Evolutionary conservation across 208 protist genomes (phyloP).

Genomic region (Angomonas deanei): DNA sequence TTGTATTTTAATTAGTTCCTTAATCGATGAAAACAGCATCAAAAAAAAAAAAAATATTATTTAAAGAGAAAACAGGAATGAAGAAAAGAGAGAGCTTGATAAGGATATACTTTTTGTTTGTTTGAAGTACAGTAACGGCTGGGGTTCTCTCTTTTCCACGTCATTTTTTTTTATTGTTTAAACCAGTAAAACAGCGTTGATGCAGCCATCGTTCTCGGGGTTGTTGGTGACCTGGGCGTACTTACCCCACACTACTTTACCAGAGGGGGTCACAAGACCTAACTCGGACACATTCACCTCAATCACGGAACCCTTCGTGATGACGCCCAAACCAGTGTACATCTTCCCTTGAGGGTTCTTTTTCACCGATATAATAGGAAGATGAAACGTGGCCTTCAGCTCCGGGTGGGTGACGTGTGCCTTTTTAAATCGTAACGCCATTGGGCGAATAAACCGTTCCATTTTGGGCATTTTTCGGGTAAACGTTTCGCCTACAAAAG

Average conservation of each 20-base stretch:
- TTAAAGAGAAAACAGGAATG: too few species aligned
- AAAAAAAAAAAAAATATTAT: too few species aligned
- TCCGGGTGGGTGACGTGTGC: conserved; percentile 99
- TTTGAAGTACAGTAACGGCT: too few species aligned
- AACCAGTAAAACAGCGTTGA: conserved; percentile 99
- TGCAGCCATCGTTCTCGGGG: conserved; percentile 99
- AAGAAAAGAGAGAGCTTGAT: too few species aligned
- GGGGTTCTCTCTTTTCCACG: neutral
- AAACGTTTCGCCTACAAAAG: conserved; percentile 99
- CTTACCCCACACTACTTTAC: conserved; percentile 99
- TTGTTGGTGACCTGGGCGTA: conserved; percentile 99
- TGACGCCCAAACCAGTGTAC: conserved; percentile 99
- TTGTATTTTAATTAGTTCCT: too few species aligned
- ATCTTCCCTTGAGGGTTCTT: conserved; percentile 99
- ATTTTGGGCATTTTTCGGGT: conserved; percentile 99
- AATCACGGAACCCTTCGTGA: conserved; percentile 99
- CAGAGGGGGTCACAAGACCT: conserved; percentile 98
- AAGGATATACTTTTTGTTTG: too few species aligned
- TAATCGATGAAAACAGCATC: too few species aligned
- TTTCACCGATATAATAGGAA: conserved; percentile 99
- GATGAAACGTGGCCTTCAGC: conserved; percentile 98
- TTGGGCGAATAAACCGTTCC: conserved; percentile 99
- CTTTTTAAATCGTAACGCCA: conserved; percentile 98
- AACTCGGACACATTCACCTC: conserved; percentile 99
- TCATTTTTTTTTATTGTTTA: conserved; percentile 34